Evolutionary conservation across 495 filamentous ascomycete species (phyloP), one percentile per base, ranked within the genome.

Genomic region (Clohesyomyces aquaticus): DNA sequence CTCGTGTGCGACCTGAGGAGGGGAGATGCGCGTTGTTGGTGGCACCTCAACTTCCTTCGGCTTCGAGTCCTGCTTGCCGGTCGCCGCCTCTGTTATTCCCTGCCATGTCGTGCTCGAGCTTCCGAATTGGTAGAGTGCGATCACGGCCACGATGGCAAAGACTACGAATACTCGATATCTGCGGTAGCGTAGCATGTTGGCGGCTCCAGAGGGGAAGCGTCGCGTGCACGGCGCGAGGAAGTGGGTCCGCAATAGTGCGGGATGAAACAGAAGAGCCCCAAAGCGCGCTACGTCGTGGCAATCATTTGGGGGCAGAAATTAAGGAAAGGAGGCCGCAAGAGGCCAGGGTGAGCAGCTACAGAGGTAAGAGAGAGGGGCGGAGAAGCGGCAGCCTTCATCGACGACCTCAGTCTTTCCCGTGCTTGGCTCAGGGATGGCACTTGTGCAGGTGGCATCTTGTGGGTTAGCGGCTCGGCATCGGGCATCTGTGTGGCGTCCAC

Each of bases 151-250:
- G 52, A 85, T 80, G 48, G 90, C 85, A 71, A 90, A 87, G 66
- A 89, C 75, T 49, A 92, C 71, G 63, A 90, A 87, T 49, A 87
- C 79, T 55, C 91, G 86, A 70, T 91, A 93, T 75, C 90, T 82
- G 53, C 91, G 87, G 65, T 89, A 74, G 41, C 90, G 88, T 59
- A 90, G 77, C 91, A 94, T 93, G 43, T 25, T 56, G 56, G 53
- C 4, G 10, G 27, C 18, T 27, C n/a, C n/a, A 8, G 42, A 35
- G 26, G 11, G 16, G 21, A 21, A 6, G 27, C 18, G 49, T 54
- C 55, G 55, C 55, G 49, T 55, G 62, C 49, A 54, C n/a, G 11
- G 62, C 62, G 62, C 28, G 55, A 26, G 42, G 42, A 38, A 59
- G 18, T 29, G 56, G 1, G 45, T 35, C 23, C 19, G 45, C 18